phyloP scores from a whole-genome alignment of 1,284 basidiomycete genomes.

The Filobasidium uniguttulatum region DNA sequence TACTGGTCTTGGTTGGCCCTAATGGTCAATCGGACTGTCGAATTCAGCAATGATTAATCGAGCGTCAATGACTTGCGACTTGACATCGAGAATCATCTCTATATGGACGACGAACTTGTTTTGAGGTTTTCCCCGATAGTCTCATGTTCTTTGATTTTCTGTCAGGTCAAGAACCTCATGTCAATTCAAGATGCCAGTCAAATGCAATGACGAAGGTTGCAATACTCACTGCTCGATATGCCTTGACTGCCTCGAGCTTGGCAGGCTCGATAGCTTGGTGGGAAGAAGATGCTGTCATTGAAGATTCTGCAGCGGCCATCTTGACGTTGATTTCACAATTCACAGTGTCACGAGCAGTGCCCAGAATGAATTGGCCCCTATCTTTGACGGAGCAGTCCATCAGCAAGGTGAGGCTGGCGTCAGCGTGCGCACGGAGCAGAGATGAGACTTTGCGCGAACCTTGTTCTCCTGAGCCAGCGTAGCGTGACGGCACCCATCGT shows the following conservation, averaged over 20 bases:
- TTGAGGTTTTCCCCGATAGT: conserved; percentile 67
- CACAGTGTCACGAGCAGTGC: not conserved
- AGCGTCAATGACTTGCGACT: not conserved
- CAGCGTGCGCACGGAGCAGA: not conserved
- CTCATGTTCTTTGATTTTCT: conserved; percentile 89
- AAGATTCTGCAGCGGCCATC: conserved; percentile 19
- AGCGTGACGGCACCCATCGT: not conserved
- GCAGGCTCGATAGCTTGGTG: conserved; percentile 27
- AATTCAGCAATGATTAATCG: not conserved
- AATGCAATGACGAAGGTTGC: not conserved
- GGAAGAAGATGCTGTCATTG: conserved; percentile 10
- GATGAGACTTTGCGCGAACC: not conserved
- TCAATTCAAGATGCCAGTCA: too few species aligned
- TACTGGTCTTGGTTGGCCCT: conserved; percentile 80
- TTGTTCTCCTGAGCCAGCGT: not conserved
- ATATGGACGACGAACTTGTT: conserved; percentile 49
- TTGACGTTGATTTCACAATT: conserved; percentile 2
- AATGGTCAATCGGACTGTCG: conserved; percentile 39
- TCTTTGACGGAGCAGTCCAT: too few species aligned
- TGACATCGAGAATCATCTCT: not conserved
- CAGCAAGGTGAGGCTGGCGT: not conserved
- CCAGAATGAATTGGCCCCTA: too few species aligned
- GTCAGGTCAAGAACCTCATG: too few species aligned
- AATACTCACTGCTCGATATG: conserved; percentile 34
- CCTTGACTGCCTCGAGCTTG: conserved; percentile 36